Evolutionary conservation across 2,329 filamentous ascomycete species (phyloP).

Genomic region (Dissoconium aciculare): DNA sequence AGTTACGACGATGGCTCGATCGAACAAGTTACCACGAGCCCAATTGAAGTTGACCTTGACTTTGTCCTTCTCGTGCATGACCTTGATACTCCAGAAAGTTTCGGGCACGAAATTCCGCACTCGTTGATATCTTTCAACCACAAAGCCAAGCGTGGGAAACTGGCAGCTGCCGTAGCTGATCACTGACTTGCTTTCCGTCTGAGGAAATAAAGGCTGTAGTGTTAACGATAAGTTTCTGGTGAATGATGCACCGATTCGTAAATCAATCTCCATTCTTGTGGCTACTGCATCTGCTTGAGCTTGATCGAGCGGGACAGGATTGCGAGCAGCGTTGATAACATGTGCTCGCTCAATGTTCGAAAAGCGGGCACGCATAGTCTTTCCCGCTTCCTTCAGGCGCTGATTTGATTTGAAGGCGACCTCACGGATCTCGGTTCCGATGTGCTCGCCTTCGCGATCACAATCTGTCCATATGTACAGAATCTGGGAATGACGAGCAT

Average conservation of each 20-base stretch:
- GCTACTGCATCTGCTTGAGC: constrained; percentile 75
- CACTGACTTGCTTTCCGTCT: constrained; percentile 57
- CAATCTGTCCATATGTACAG: constrained; percentile 98
- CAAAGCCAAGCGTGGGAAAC: constrained; percentile 91
- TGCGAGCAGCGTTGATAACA: constrained; percentile 66
- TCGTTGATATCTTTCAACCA: constrained; percentile 87
- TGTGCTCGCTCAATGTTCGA: constrained; percentile 95
- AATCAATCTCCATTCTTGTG: constrained; percentile 79
- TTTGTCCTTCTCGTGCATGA: constrained; percentile 61
- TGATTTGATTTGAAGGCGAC: constrained; percentile 62
- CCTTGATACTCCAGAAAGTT: constrained; percentile 79
- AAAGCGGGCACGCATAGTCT: constrained; percentile 76
- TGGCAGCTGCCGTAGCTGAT: constrained; percentile 55
- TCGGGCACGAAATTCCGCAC: constrained; percentile 91
- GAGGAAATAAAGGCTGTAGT: constrained; percentile 53
- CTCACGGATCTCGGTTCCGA: constrained; percentile 76
- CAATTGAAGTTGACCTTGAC: constrained; percentile 75
- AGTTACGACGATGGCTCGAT: constrained; percentile 64
- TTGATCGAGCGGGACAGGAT: constrained; percentile 66
- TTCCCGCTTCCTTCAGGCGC: constrained; percentile 37
- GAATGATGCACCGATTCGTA: constrained; percentile 84
- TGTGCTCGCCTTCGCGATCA: constrained; percentile 93
- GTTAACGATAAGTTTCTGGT: constrained; percentile 73
- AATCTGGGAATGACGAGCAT: constrained; percentile 56
- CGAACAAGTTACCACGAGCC: constrained; percentile 71